phyloP scores from a whole-genome alignment of 2,329 filamentous ascomycete species.

The Cordyceps militaris region DNA sequence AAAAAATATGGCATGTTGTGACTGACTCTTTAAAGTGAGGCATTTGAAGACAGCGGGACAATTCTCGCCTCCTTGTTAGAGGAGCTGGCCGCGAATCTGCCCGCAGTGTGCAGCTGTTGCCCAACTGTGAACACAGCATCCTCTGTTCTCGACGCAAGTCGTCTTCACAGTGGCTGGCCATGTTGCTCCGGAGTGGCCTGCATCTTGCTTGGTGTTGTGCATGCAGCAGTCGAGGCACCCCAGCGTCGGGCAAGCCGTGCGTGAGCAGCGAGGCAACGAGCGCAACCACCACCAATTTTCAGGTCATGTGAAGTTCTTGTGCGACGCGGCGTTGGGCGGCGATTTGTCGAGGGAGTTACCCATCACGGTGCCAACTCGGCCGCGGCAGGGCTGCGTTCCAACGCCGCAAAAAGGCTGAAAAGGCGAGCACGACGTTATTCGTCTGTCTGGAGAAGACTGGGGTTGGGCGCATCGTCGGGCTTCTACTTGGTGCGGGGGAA shows the following conservation, averaged over 20 bases:
- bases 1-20: too few species aligned
- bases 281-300: not conserved
- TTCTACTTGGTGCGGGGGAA: not conserved
- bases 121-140: not conserved
- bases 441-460: not conserved
- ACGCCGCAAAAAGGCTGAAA: not conserved
- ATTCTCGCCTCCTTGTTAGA: too few species aligned
- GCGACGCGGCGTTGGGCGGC: not conserved
- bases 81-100: too few species aligned
- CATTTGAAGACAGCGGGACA: too few species aligned
- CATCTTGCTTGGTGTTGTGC: not conserved
- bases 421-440: too few species aligned
- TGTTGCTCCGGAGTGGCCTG: not conserved
- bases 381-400: not conserved
- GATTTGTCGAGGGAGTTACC: not conserved
- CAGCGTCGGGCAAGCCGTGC: not conserved
- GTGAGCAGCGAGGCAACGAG: not conserved
- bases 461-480: not conserved
- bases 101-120: too few species aligned
- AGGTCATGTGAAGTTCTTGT: not conserved
- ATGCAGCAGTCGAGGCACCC: not conserved
- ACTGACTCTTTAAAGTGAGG: too few species aligned
- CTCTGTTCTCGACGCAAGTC: not conserved
- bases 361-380: not conserved
- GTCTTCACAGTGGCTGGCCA: not conserved